Evolutionary conservation across 129 eudicot species (phyloP), one percentile per base, ranked within the genome.

Genomic region (Helianthus tuberosus): DNA sequence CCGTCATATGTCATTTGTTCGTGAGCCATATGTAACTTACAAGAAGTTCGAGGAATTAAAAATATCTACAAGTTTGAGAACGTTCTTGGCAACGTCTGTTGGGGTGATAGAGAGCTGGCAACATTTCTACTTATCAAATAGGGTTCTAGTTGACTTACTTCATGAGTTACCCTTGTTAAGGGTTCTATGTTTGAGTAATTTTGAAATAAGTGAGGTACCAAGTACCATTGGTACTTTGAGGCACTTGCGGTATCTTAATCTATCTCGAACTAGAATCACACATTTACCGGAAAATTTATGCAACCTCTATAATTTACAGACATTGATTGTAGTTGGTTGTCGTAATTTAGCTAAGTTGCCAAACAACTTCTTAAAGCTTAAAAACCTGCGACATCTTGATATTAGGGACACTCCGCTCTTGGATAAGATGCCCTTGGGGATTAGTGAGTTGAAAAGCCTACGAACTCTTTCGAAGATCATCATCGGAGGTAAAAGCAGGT

Each of bases 1-100:
- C 16, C 57, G 23, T 14, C 60, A 63, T 14, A 36, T 63, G 27
- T 63, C 68, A 63, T 63, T 63, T 63, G 68, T 38, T 36, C 43
- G 68, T 63, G 68, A 63, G 49, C 0, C 6, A 1, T 63, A 32
- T 12, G 16, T 63, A 16, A 15, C 1, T 36, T 63, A 35, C 27
- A 6, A 12, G 15, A 63, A 29, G 68, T 63, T 63, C 2, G 46
- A 63, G 48, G 11, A 47, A 4, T 35, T 63, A n/a, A 35, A 36
- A 63, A 16, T 9, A 63, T 47, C 68, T 14, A 63, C 7, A 4
- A 63, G 20, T 36, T 38, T 63, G 46, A 63, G 68, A 36, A 63
- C 49, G 38, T 63, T 63, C 23, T 32, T 63, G 38, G 68, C 49
- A 63, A 16, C 38, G 48, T 36, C 23, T 14, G 1, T 3, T 5